phyloP scores from a whole-genome alignment of 1,139 yeast genomes.

The Saccharomyces hybrid region DNA sequence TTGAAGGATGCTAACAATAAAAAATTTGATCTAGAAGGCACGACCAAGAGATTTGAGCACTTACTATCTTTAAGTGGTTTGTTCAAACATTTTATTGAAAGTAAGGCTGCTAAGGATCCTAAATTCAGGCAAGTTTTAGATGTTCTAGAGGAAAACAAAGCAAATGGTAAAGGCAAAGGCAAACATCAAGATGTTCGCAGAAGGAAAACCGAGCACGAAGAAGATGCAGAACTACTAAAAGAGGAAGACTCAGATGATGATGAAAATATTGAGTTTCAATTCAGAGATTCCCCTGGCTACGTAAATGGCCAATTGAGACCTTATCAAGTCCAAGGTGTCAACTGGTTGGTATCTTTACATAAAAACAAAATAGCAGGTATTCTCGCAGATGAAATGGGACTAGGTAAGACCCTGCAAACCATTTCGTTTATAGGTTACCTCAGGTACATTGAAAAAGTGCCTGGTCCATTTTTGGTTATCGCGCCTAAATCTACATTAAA shows the following conservation, averaged over 20 bases:
- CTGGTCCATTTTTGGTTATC: conserved; percentile 85
- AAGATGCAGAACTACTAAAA: conserved; percentile 76
- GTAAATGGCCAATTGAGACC: conserved; percentile 66
- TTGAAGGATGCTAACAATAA: conserved; percentile 45
- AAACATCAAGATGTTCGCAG: conserved; percentile 29
- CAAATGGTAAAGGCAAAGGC: conserved; percentile 28
- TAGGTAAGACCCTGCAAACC: conserved; percentile 91
- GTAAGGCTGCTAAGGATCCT: conserved; percentile 69
- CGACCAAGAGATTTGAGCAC: conserved; percentile 74
- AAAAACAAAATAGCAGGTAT: conserved; percentile 83
- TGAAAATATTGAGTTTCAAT: conserved; percentile 18
- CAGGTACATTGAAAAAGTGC: conserved; percentile 66
- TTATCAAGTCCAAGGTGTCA: conserved; percentile 83
- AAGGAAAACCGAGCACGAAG: conserved; percentile 82
- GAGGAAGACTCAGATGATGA: conserved; percentile 62
- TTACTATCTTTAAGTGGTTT: conserved; percentile 75
- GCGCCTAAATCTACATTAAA: conserved; percentile 94
- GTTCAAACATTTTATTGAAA: conserved; percentile 82
- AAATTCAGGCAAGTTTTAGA: conserved; percentile 53
- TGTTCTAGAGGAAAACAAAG: conserved; percentile 40
- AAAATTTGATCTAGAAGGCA: conserved; percentile 54
- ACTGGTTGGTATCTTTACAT: conserved; percentile 80
- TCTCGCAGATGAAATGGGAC: conserved; percentile 96
- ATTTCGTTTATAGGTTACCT: conserved; percentile 85
- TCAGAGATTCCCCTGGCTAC: conserved; percentile 54